Conservation (phyloP, 164 flowering plant species). For the Vitis riparia region DNA sequence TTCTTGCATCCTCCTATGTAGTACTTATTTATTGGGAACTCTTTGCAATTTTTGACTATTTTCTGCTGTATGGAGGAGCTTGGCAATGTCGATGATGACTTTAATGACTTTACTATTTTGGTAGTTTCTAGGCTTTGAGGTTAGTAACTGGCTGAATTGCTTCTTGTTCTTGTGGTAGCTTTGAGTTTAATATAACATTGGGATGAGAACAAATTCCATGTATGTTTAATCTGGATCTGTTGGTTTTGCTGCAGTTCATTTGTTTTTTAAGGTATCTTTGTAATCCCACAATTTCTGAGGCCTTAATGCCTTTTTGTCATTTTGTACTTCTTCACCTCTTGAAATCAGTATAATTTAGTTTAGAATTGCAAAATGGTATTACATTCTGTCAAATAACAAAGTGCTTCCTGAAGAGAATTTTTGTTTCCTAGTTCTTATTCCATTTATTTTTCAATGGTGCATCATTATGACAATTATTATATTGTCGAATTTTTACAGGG, state of each 20-base stretch:
- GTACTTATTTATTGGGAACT: not conserved
- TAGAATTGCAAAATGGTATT: too few relatives aligned
- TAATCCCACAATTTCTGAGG: too few relatives aligned
- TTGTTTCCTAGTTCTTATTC: not conserved
- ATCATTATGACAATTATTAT: not conserved
- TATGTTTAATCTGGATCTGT: not conserved
- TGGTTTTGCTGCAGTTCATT: not conserved
- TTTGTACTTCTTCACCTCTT: too few relatives aligned
- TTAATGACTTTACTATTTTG: too few relatives aligned
- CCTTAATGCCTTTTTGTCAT: too few relatives aligned
- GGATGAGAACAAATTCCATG: not conserved
- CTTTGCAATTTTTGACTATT: not conserved
- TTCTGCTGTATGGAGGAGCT: not conserved
- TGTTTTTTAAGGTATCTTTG: too few relatives aligned
- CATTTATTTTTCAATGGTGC: not conserved
- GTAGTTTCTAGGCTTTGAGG: too few relatives aligned
- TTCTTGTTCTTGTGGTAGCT: not conserved
- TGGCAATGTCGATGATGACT: too few relatives aligned
- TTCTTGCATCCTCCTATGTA: not conserved
- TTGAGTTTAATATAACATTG: not conserved
- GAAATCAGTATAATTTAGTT: too few relatives aligned
- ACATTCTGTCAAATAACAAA: too few relatives aligned
- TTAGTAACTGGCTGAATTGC: too few relatives aligned
- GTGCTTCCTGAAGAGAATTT: not conserved
- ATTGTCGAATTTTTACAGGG: conserved; percentile 33